Evolutionary conservation across 2,329 filamentous ascomycete species (phyloP).

Genomic region (Phoma sp.): DNA sequence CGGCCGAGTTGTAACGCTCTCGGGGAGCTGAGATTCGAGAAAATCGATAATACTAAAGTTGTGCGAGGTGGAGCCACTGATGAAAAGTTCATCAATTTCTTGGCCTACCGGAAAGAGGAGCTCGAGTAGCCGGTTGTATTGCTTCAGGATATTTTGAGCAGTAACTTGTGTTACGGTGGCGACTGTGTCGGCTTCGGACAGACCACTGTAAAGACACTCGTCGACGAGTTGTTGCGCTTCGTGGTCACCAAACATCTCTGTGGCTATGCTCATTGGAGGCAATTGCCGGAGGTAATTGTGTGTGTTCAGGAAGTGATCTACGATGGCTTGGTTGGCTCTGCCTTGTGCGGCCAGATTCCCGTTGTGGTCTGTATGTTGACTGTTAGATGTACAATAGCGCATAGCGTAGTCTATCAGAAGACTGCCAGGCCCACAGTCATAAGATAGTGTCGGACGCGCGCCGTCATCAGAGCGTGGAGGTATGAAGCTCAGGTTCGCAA

Average conservation of each 20-base stretch:
- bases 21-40: conserved; percentile 57
- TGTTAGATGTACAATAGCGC: conserved; percentile 59
- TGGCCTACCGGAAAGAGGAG: conserved; percentile 30
- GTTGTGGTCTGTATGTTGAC: conserved; percentile 58
- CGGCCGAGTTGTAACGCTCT: conserved; percentile 57
- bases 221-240: conserved; percentile 59
- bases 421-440: conserved; percentile 64
- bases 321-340: conserved; percentile 57
- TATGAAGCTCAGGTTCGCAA: conserved; percentile 67
- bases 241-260: conserved; percentile 65
- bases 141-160: conserved; percentile 62
- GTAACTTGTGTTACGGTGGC: conserved; percentile 66
- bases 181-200: conserved; percentile 60
- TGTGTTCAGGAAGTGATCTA: conserved; percentile 56
- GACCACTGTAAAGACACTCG: conserved; percentile 53
- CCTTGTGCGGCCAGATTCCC: conserved; percentile 59
- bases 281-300: conserved; percentile 59
- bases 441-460: conserved; percentile 54
- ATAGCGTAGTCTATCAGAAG: conserved; percentile 63
- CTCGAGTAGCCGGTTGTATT: conserved; percentile 58
- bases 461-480: conserved; percentile 54
- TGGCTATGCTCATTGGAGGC: conserved; percentile 64
- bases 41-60: conserved; percentile 64
- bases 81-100: conserved; percentile 62
- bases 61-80: conserved; percentile 65